A percentile compares a stretch with the other conserved stretches of the same genome.
Evolutionary conservation across 2,329 filamentous ascomycete species (phyloP).

Genomic region (Penicillium sp.): DNA sequence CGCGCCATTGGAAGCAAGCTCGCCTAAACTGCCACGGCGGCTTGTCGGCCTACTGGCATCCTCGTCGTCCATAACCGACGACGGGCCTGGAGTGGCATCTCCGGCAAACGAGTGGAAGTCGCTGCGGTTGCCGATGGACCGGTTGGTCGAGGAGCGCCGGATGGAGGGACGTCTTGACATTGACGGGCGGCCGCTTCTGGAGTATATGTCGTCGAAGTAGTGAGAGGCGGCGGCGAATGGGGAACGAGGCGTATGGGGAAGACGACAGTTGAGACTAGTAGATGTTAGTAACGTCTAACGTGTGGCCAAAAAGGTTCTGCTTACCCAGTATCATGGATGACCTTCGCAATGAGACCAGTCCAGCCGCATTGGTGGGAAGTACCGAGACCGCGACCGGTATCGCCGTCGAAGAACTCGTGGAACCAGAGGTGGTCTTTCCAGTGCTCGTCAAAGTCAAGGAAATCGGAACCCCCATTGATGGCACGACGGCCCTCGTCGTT

Average conservation of each 20-base stretch:
- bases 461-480: constrained; percentile 78
- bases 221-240: constrained; percentile 78
- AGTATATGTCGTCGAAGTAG: constrained; percentile 91
- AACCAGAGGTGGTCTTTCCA: constrained; percentile 96
- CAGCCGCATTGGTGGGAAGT: constrained; percentile 94
- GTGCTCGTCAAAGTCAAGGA: constrained; percentile 83
- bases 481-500: constrained; percentile 81
- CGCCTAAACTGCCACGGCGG: constrained; percentile 37
- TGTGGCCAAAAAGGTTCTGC: constrained; percentile 28
- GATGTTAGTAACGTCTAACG: constrained; percentile 39
- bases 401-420: constrained; percentile 95
- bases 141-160: constrained; percentile 72
- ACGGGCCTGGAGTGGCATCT: constrained; percentile 28
- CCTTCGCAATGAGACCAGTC: constrained; percentile 91
- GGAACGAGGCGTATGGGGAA: constrained; percentile 88
- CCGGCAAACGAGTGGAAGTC: constrained; percentile 59
- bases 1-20: constrained; percentile 39
- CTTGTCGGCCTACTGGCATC: constrained; percentile 29
- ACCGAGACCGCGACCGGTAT: constrained; percentile 80
- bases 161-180: constrained; percentile 51
- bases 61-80: constrained; percentile 35
- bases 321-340: constrained; percentile 97
- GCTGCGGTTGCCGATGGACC: constrained; percentile 78
- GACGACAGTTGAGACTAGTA: constrained; percentile 72
- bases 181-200: constrained; percentile 47